These are phyloP conservation scores for Leptographium galeiforme DNA, from an alignment of 2,329 filamentous ascomycete genomes.

Conservation along the genomic window DNA sequence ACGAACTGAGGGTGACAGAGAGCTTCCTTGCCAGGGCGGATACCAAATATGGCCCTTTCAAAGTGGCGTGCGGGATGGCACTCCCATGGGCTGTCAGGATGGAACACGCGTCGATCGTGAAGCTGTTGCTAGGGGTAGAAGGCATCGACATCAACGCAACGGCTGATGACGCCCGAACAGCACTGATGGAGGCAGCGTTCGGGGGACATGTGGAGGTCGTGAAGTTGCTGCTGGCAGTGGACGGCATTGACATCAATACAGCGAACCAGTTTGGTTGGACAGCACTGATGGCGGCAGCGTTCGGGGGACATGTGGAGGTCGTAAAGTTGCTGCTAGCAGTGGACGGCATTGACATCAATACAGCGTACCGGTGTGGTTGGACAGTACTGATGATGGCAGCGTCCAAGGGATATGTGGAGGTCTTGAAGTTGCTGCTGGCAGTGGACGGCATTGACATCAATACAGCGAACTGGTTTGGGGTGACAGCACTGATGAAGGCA, in stretches of 20 bases:
- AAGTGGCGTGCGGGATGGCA: neutral
- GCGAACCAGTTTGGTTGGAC: neutral
- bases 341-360: no score
- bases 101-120: neutral
- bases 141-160: no score
- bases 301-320: neutral
- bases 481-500: neutral
- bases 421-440: neutral
- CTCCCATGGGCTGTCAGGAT: neutral
- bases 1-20: neutral
- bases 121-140: no score
- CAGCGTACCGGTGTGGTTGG: no score
- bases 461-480: neutral
- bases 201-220: neutral
- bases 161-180: no score
- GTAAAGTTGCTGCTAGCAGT: neutral
- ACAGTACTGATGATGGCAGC: neutral
- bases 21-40: neutral
- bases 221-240: neutral
- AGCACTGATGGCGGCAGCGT: neutral
- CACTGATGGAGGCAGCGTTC: no score
- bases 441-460: neutral
- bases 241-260: neutral
- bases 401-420: neutral
- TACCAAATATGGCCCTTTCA: neutral